A percentile compares a stretch with the other conserved stretches of the same genome.
These are phyloP conservation scores for Macadamia integrifolia DNA, from an alignment of 164 flowering plant genomes.

Conservation along the genomic window DNA sequence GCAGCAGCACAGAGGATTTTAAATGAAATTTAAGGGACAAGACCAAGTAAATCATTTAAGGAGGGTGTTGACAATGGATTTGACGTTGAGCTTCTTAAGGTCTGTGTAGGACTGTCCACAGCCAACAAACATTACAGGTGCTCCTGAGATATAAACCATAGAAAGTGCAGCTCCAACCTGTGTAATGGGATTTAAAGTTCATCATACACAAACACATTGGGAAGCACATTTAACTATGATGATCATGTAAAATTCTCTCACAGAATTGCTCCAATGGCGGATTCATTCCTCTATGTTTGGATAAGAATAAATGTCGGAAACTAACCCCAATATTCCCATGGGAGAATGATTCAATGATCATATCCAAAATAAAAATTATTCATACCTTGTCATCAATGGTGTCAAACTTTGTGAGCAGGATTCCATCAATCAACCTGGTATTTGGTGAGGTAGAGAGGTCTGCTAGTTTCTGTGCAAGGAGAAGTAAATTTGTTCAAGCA, in stretches of 20 bases:
- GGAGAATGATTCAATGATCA: not conserved
- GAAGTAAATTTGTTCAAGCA: slow-evolving; percentile 1
- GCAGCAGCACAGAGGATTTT: not conserved
- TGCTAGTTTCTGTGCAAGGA: slow-evolving; percentile 66
- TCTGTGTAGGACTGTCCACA: slow-evolving; percentile 96
- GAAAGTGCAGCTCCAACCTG: slow-evolving; percentile 98
- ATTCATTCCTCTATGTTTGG: too few relatives aligned
- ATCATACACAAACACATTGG: not conserved
- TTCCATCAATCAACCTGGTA: slow-evolving; percentile 87
- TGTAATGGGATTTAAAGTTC: not conserved
- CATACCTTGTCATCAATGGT: slow-evolving; percentile 96
- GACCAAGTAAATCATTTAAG: slow-evolving; percentile 39
- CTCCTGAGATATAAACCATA: slow-evolving; percentile 95
- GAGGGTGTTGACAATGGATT: slow-evolving; percentile 88
- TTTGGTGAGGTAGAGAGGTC: slow-evolving; percentile 68
- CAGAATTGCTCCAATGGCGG: too few relatives aligned
- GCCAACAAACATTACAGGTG: slow-evolving; percentile 98
- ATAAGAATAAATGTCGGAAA: too few relatives aligned
- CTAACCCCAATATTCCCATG: too few relatives aligned
- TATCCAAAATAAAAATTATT: not conserved
- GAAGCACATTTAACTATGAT: too few relatives aligned
- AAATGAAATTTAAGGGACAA: not conserved
- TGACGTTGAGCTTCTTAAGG: slow-evolving; percentile 85
- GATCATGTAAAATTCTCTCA: too few relatives aligned
- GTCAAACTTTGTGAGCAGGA: slow-evolving; percentile 92